phyloP scores from a whole-genome alignment of 306 rosid species.

The Dryas octopetala region DNA sequence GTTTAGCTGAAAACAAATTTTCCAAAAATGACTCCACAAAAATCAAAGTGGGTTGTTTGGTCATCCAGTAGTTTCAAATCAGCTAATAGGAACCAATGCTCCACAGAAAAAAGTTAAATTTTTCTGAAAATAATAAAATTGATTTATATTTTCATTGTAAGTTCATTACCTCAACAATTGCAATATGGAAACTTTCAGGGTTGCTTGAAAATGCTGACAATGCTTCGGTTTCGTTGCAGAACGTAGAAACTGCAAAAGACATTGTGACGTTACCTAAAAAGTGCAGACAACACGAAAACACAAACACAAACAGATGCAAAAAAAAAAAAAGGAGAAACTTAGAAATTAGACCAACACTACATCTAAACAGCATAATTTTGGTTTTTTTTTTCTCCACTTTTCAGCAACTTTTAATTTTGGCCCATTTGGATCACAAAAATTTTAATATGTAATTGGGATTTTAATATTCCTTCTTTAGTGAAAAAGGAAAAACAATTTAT shows the following conservation, averaged over 20 bases:
- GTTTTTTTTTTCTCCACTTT: neutral
- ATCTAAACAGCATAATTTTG: neutral
- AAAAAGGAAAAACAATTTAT: neutral
- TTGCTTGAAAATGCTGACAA: conserved; percentile 57
- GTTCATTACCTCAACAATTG: conserved; percentile 67
- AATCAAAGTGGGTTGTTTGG: neutral
- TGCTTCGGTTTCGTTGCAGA: conserved; percentile 64
- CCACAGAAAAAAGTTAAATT: neutral
- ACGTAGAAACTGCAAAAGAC: conserved; percentile 55
- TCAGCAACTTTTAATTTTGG: conserved; percentile 14
- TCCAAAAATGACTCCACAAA: neutral
- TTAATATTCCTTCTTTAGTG: neutral
- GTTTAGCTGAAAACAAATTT: neutral
- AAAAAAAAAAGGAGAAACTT: neutral
- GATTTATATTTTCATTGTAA: neutral
- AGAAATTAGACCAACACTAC: conserved; percentile 3
- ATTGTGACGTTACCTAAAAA: conserved; percentile 21
- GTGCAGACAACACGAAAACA: neutral
- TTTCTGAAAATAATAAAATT: neutral
- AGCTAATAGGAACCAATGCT: neutral
- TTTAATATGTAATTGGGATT: neutral
- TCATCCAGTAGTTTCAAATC: neutral
- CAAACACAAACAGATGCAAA: conserved; percentile 4
- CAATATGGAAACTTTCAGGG: conserved; percentile 74
- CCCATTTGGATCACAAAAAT: conserved; percentile 32